These are phyloP conservation scores for Colletotrichum sp. DNA, from an alignment of 2,329 filamentous ascomycete genomes.

Conservation along the genomic window DNA sequence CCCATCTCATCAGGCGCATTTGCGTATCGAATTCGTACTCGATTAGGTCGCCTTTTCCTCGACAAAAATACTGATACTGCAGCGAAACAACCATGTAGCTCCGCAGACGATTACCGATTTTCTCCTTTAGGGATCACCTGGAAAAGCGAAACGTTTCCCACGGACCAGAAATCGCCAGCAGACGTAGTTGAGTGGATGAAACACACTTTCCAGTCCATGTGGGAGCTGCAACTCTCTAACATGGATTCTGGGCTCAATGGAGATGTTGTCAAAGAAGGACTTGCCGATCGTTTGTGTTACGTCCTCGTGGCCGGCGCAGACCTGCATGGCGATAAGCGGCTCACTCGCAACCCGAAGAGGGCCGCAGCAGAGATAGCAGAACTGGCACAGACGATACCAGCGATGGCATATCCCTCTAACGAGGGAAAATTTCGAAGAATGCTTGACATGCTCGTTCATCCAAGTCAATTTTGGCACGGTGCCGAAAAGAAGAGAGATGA, in stretches of 20 bases:
- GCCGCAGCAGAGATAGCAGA: not conserved
- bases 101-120: too few species aligned
- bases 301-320: not conserved
- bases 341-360: not conserved
- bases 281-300: not conserved
- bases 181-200: not conserved
- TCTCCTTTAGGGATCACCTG: too few species aligned
- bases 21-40: not conserved
- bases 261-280: not conserved
- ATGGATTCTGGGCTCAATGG: accelerated
- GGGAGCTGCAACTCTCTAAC: not conserved
- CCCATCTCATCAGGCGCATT: not conserved
- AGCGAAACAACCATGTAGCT: too few species aligned
- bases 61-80: too few species aligned
- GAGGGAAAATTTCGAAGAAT: not conserved
- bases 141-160: not conserved
- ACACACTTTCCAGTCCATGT: not conserved
- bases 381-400: not conserved
- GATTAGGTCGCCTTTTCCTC: too few species aligned
- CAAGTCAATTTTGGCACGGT: not conserved
- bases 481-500: not conserved
- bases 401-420: accelerated
- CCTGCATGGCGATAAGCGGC: not conserved
- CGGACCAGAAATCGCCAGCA: too few species aligned
- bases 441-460: not conserved